A percentile compares a stretch with the other conserved stretches of the same genome.
These are phyloP conservation scores for Bonia amplexicaulis DNA, from an alignment of 176 grass and related monocot genomes.

Conservation along the genomic window DNA sequence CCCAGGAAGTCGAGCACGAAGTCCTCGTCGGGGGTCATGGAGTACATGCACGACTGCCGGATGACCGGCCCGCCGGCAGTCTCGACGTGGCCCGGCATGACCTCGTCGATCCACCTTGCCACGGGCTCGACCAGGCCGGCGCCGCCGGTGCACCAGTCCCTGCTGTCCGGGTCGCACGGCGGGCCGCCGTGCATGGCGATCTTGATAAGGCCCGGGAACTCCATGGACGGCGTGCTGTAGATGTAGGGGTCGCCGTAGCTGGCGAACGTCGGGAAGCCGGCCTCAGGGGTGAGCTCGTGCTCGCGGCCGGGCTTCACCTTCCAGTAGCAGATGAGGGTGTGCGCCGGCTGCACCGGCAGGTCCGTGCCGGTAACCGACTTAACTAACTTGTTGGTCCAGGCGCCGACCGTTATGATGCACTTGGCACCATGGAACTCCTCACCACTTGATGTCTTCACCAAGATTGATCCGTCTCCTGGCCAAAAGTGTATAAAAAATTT, in stretches of 20 bases:
- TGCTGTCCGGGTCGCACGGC: constrained; percentile 62
- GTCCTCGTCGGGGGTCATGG: constrained; percentile 87
- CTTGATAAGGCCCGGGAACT: constrained; percentile 89
- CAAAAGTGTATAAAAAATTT: neutral
- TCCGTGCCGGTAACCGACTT: constrained; percentile 24
- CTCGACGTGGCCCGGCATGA: constrained; percentile 52
- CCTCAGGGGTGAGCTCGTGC: constrained; percentile 34
- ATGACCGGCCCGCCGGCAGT: constrained; percentile 50
- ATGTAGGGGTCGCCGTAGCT: constrained; percentile 78
- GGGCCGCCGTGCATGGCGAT: constrained; percentile 67
- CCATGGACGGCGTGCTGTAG: constrained; percentile 79
- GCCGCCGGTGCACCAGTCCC: constrained; percentile 52
- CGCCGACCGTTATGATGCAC: constrained; percentile 59
- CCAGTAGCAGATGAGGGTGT: constrained; percentile 82
- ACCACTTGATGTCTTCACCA: constrained; percentile 30
- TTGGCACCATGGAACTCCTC: constrained; percentile 51
- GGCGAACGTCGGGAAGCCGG: constrained; percentile 85
- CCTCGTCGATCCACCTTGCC: constrained; percentile 50
- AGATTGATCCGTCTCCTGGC: constrained; percentile 22
- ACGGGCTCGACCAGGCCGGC: constrained; percentile 43
- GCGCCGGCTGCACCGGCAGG: constrained; percentile 64
- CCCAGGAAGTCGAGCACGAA: constrained; percentile 75
- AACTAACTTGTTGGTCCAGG: constrained; percentile 59
- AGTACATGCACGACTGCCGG: constrained; percentile 84
- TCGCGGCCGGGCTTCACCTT: constrained; percentile 53